phyloP scores from a whole-genome alignment of 352 stramenopile species.

The Pythium aquatile region DNA sequence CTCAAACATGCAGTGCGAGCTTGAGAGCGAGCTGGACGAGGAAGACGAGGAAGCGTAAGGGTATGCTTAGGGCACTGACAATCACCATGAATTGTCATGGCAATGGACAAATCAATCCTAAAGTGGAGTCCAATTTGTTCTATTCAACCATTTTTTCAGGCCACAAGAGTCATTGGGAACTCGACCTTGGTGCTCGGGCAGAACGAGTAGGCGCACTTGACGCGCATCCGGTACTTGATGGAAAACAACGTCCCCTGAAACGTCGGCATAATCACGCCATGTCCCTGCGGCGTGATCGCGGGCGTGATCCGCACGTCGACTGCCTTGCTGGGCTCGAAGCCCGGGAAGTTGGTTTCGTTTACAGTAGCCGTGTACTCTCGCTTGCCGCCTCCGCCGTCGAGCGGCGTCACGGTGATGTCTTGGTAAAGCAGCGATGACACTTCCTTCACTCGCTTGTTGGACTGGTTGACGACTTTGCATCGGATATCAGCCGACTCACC shows the following conservation, averaged over 20 bases:
- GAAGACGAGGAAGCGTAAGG: no score
- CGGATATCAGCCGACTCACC: conserved; percentile 19
- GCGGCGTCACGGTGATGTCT: conserved; percentile 18
- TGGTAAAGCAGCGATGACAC: conserved; percentile 19
- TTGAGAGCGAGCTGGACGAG: neutral
- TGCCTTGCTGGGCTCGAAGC: neutral
- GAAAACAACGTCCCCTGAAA: conserved; percentile 15
- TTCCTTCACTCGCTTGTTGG: conserved; percentile 18
- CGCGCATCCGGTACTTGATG: conserved; percentile 21
- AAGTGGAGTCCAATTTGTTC: neutral
- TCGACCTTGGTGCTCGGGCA: conserved; percentile 23
- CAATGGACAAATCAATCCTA: neutral
- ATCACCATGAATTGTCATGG: no score
- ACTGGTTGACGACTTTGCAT: conserved; percentile 21
- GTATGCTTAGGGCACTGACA: no score
- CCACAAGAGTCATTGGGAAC: conserved; percentile 19
- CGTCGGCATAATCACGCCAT: conserved; percentile 3
- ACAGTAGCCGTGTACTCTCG: conserved; percentile 19
- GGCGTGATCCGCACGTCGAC: conserved; percentile 4
- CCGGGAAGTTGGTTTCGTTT: conserved; percentile 2
- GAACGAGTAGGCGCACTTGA: conserved; percentile 17
- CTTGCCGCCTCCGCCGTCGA: conserved; percentile 11
- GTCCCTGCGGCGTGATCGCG: neutral
- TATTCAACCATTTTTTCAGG: neutral
- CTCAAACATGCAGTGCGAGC: neutral